phyloP scores from a whole-genome alignment of 768 basidiomycete species.

The Lactarius trivialis region DNA sequence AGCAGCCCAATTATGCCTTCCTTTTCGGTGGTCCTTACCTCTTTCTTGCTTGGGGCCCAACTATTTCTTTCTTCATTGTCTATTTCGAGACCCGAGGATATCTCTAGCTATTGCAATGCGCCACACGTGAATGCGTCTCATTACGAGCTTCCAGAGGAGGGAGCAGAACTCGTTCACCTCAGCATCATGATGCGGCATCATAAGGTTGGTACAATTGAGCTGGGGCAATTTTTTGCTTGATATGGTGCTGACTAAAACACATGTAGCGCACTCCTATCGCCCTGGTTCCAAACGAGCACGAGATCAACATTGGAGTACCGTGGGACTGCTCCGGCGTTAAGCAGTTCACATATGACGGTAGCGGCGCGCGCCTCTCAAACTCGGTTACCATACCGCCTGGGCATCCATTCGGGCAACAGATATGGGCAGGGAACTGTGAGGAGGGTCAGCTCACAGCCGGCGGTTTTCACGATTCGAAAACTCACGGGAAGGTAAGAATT shows the following conservation, averaged over 20 bases:
- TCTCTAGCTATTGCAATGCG: slow-evolving; percentile 47
- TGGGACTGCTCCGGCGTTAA: slow-evolving; percentile 38
- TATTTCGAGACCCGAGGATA: slow-evolving; percentile 35
- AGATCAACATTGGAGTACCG: slow-evolving; percentile 29
- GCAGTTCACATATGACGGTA: slow-evolving; percentile 34
- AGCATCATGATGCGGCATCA: neutral
- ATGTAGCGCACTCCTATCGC: neutral
- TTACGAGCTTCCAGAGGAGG: slow-evolving; percentile 33
- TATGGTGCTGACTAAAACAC: neutral
- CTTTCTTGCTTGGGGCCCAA: neutral
- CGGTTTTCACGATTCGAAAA: slow-evolving; percentile 37
- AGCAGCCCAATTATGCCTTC: neutral
- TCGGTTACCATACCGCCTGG: slow-evolving; percentile 32
- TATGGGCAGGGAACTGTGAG: slow-evolving; percentile 45
- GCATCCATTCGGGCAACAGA: slow-evolving; percentile 38
- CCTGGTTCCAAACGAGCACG: slow-evolving; percentile 38
- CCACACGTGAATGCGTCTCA: slow-evolving; percentile 36
- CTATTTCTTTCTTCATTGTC: slow-evolving; percentile 17
- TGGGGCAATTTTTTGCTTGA: neutral
- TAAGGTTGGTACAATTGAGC: neutral
- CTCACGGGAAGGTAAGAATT: slow-evolving; percentile 34
- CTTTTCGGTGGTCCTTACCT: neutral
- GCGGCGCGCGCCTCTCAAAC: slow-evolving; percentile 34
- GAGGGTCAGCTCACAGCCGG: slow-evolving; percentile 39
- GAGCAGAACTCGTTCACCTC: neutral